Conservation (phyloP, 1,284 basidiomycete species). For the Microbotryum silenes-acaulis region DNA sequence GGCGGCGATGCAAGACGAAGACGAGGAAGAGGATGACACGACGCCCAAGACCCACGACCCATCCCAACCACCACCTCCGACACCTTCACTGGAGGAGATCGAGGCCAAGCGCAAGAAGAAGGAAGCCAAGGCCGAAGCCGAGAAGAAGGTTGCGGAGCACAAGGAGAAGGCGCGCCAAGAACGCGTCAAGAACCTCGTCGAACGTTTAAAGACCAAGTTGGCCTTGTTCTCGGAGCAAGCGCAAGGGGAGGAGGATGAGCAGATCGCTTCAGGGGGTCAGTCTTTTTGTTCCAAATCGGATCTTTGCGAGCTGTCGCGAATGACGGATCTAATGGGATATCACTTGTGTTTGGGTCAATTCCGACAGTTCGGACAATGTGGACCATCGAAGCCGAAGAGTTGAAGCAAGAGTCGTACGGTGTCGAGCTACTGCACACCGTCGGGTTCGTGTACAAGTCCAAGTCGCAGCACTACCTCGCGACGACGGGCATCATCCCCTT, state of each 20-base stretch:
- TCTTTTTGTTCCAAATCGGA: background rate
- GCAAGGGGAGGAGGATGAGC: conserved; percentile 39
- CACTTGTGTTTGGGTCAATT: too few relatives aligned
- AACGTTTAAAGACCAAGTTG: conserved; percentile 65
- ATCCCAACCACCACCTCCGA: conserved; percentile 4
- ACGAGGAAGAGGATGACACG: conserved; percentile 47
- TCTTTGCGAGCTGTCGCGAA: background rate
- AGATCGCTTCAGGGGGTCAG: conserved; percentile 30
- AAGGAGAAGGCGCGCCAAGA: conserved; percentile 72
- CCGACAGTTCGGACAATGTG: conserved; percentile 35
- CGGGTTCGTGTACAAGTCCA: conserved; percentile 79
- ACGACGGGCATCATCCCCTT: conserved; percentile 63
- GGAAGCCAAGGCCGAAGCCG: conserved; percentile 44
- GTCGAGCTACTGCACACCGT: conserved; percentile 84
- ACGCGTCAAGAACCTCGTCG: conserved; percentile 71
- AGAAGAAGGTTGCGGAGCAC: conserved; percentile 57
- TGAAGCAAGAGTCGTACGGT: conserved; percentile 86
- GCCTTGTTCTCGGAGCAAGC: conserved; percentile 89
- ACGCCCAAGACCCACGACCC: background rate
- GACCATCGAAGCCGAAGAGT: conserved; percentile 49
- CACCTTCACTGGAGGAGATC: conserved; percentile 54
- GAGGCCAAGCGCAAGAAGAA: conserved; percentile 58
- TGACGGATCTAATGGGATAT: background rate
- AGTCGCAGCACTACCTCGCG: conserved; percentile 62
- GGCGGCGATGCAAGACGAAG: conserved; percentile 86